Base-by-base conservation (phyloP, 306 rosid species). In the Cercis canadensis region DNA sequence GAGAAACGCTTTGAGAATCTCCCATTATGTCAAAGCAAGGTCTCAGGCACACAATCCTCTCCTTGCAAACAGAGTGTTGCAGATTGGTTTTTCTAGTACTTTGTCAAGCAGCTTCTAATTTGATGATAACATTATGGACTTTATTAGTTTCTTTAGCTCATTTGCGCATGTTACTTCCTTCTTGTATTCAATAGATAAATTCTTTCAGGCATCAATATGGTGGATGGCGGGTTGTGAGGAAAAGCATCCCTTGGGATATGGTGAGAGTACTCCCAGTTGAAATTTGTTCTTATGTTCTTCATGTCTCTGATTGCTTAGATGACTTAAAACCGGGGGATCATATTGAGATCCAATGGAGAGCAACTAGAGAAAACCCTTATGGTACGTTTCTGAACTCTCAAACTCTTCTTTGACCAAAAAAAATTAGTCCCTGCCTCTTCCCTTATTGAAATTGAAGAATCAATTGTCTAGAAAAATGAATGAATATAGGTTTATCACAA, bases 321-420 rank as follows among this genome's bases (percentile, higher is more conserved):
- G 82, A 81, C 43, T 77, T 88, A 32, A 84, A 62, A 52, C 92
- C 95, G 0, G 85, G 86, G 17, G 95, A 88, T 80, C 87, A 90
- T 81, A 69, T 88, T 16, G 97, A 90, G 78, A 83, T 90, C 47
- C 95, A 86, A 61, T 78, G 95, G 86, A 86, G 87, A 62, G 65
- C 62, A 58, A 81, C 39, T 63, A 72, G 12, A 17, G 85, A 87
- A 37, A 67, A 43, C 69, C 83, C 85, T 18, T 85, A 85, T 69
- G 92, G 97, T 91, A 57, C 24, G 81, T 81, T 78, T n/a, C n/a
- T 47, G 6, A 12, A 16, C 7, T 43, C 39, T 12, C 34, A 5
- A 6, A 6, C 40, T 24, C 61, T 12, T 12, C 6, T 55, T 55
- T 37, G 0, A 8, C 7, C 1, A 24, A 24, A 3, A 3, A 24